Percentiles rank a stretch among this genome's conserved stretches.
These are phyloP conservation scores for Ceratobasidium sp. DNA, from an alignment of 1,284 basidiomycete species.

Conservation along the genomic window DNA sequence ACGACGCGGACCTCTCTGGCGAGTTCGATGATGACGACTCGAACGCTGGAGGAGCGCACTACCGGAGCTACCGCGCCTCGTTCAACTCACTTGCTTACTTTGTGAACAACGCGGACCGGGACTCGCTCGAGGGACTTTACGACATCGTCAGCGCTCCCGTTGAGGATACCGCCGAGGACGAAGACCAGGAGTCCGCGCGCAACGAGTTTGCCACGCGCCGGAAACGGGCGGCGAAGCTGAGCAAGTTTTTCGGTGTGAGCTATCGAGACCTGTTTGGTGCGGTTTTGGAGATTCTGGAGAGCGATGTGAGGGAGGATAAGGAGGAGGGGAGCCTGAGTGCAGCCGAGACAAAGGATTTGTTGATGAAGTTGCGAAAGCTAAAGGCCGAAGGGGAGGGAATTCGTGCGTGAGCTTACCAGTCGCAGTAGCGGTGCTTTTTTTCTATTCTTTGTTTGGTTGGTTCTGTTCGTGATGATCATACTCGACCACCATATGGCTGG, in stretches of 20 bases:
- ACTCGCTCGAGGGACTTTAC: conserved; percentile 78
- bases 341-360: conserved; percentile 66
- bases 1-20: conserved; percentile 50
- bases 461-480: not conserved
- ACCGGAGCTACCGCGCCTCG: conserved; percentile 81
- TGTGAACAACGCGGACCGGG: conserved; percentile 78
- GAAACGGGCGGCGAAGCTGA: conserved; percentile 80
- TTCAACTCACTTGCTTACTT: conserved; percentile 81
- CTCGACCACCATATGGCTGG: not conserved
- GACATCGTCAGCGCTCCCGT: conserved; percentile 68
- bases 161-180: conserved; percentile 52
- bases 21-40: conserved; percentile 21
- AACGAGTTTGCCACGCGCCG: conserved; percentile 73
- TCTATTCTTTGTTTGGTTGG: conserved; percentile 15
- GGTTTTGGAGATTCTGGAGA: conserved; percentile 82
- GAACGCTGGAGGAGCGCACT: conserved; percentile 54
- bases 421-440: not conserved
- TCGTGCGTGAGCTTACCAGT: not conserved
- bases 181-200: conserved; percentile 49
- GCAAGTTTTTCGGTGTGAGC: conserved; percentile 85
- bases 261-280: conserved; percentile 80
- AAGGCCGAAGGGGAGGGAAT: conserved; percentile 66
- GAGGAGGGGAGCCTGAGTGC: conserved; percentile 47
- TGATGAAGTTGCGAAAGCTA: conserved; percentile 70
- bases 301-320: conserved; percentile 72